Conservation (phyloP, 192 early-diverging fungal species). For the Chytriomyces sp. region DNA sequence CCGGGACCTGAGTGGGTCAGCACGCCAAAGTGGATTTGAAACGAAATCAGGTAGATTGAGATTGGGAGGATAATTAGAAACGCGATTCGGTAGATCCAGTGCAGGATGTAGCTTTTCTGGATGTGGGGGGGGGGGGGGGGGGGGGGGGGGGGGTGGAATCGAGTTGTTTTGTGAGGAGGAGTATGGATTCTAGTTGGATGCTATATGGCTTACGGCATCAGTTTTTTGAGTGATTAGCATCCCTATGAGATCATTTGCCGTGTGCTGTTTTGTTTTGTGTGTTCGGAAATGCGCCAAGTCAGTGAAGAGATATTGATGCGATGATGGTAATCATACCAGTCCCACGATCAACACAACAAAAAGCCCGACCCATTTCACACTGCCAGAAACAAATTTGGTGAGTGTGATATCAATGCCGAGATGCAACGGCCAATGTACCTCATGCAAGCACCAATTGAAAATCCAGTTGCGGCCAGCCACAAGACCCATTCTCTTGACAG, state of each 20-base stretch:
- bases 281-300: background rate
- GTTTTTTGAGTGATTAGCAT: constrained; percentile 74
- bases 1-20: constrained; percentile 81
- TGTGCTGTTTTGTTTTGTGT: constrained; percentile 56
- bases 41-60: constrained; percentile 79
- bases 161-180: background rate
- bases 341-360: constrained; percentile 89
- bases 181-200: background rate
- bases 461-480: constrained; percentile 84
- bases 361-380: constrained; percentile 96
- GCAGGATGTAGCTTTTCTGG: constrained; percentile 66
- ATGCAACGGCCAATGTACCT: constrained; percentile 64
- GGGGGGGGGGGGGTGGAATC: background rate
- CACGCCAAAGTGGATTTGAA: constrained; percentile 87
- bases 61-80: constrained; percentile 85
- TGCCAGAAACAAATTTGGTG: constrained; percentile 33
- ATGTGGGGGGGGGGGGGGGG: background rate
- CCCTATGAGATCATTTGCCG: constrained; percentile 87
- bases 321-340: constrained; percentile 36
- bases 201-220: background rate
- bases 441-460: constrained; percentile 71
- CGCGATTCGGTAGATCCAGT: constrained; percentile 80
- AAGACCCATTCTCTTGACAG: constrained; percentile 87
- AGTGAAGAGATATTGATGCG: background rate
- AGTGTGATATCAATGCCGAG: background rate